These are phyloP conservation scores for Chalciporus sp. DNA, from an alignment of 1,284 basidiomycete genomes.

Conservation along the genomic window DNA sequence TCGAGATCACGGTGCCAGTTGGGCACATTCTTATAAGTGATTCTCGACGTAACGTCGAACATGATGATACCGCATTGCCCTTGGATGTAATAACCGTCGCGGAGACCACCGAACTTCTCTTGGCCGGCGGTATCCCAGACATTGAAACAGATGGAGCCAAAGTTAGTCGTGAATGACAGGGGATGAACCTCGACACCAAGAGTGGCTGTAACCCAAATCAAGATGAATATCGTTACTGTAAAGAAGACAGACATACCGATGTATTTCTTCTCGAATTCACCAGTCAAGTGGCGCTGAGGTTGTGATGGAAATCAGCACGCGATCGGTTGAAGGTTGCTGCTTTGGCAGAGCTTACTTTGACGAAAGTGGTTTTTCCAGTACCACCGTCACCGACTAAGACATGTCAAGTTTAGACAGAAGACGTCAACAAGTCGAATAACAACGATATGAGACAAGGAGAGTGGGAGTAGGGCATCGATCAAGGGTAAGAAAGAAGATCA, in stretches of 20 bases:
- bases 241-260: constrained; percentile 67
- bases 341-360: constrained; percentile 68
- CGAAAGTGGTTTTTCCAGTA: constrained; percentile 97
- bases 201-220: constrained; percentile 66
- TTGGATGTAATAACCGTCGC: constrained; percentile 98
- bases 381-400: constrained; percentile 92
- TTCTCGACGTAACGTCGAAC: constrained; percentile 99
- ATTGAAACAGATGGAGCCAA: constrained; percentile 98
- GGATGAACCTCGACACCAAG: constrained; percentile 99
- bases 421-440: constrained; percentile 13
- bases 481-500: constrained; percentile 32
- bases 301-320: constrained; percentile 52
- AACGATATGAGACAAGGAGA: constrained; percentile 30
- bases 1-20: constrained; percentile 99
- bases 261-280: constrained; percentile 99
- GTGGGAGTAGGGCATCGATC: constrained; percentile 28
- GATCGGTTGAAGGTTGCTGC: constrained; percentile 43
- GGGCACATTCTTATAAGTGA: constrained; percentile 99
- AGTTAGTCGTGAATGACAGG: constrained; percentile 96
- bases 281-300: constrained; percentile 92
- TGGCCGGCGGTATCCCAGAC: constrained; percentile 99
- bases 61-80: constrained; percentile 99
- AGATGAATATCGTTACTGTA: constrained; percentile 12
- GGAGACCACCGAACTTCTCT: constrained; percentile 99
- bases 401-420: constrained; percentile 22